Evolutionary conservation across 2,329 filamentous ascomycete genomes (phyloP), one percentile per base, ranked within the genome.

Genomic region (Ascomycota sp.): DNA sequence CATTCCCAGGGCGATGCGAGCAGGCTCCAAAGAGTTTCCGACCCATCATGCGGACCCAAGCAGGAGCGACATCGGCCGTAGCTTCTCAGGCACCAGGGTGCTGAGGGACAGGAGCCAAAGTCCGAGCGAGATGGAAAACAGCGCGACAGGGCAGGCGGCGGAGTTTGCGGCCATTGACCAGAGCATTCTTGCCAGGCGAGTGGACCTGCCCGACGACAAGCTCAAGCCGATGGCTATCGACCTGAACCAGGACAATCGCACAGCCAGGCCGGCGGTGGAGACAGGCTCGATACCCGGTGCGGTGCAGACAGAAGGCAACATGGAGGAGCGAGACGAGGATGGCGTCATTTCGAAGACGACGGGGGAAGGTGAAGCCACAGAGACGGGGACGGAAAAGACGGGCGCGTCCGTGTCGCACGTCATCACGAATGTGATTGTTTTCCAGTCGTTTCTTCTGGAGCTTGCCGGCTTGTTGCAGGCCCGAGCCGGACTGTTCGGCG

Each of bases 391-490:
- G 16, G 40, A 46, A 1, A 51, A 50, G 35, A 42, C 44, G 16
- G 62, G 61, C 8, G 74, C 72, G 7, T 80, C 74, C 7, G 68
- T 89, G 5, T 81, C 76, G 29, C 79, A 86, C 48, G 59, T 86
- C 9, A 57, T 89, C 39, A 86, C 79, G 6, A 89, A 86, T 49
- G 69, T 77, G 29, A 68, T 86, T 37, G 68, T 86, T 33, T 59
- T 83, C 37, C 80, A 89, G 50, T 76, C 78, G 27, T 89, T 89
- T 48, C 54, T 86, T 33, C 62, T 86, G 33, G 80, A 89, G 51
- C 52, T 86, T 36, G 72, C 77, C 2, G 76, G 76, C 24, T 53
- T 84, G 43, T 62, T 83, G 37, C 78, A 86, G 50, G 73, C 78
- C 27, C 62, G 80, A 35, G 76, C 75, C 21, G 73, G 72, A 9